These are phyloP conservation scores for Solanum neorickii DNA, from an alignment of 257 asterid species.

Conservation along the genomic window DNA sequence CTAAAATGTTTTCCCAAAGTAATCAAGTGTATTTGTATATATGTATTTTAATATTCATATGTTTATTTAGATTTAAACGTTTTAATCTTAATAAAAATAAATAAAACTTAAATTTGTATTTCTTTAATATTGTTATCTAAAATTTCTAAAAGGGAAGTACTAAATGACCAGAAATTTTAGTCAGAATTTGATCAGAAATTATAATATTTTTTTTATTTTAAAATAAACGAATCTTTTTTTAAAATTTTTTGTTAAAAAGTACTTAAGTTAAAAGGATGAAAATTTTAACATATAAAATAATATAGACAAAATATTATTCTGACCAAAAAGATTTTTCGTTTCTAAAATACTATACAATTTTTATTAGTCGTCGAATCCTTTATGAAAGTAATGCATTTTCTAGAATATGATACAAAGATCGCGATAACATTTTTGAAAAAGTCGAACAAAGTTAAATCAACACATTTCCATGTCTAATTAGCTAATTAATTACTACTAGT, in stretches of 20 bases:
- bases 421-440: neutral
- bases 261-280: no score
- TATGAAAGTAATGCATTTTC: neutral
- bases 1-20: neutral
- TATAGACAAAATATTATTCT: no score
- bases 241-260: no score
- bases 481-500: neutral
- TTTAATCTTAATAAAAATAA: no score
- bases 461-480: neutral
- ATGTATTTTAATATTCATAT: no score
- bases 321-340: no score
- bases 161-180: no score
- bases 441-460: neutral
- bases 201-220: no score
- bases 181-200: no score
- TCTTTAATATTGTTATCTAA: neutral
- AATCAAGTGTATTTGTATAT: neutral
- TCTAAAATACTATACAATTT: neutral
- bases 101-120: neutral
- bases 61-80: no score
- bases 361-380: neutral
- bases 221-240: no score
- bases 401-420: neutral
- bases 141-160: neutral
- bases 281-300: no score